Conservation (phyloP, 192 early-diverging fungal species). For the Coemansia sp. region DNA sequence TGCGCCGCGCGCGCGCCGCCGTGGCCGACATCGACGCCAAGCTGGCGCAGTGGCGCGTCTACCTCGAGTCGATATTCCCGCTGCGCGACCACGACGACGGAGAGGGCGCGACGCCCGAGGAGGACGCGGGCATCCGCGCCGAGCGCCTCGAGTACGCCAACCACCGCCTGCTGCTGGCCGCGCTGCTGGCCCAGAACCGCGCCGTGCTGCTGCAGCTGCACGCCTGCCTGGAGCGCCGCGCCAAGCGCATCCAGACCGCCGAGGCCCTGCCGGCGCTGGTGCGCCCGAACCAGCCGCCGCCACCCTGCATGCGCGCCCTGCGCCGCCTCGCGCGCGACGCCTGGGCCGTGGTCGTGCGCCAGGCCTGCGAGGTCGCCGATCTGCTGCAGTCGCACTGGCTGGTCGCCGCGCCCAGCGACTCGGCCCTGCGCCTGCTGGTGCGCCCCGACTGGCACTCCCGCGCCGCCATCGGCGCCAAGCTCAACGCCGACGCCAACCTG, state of each 20-base stretch:
- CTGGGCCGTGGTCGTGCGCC: slow-evolving; percentile 49
- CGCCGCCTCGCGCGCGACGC: slow-evolving; percentile 44
- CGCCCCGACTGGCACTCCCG: slow-evolving; percentile 52
- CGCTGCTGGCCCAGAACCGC: slow-evolving; percentile 49
- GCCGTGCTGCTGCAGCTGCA: slow-evolving; percentile 56
- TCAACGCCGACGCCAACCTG: slow-evolving; percentile 52
- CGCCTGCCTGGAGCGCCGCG: slow-evolving; percentile 54
- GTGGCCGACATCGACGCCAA: slow-evolving; percentile 52
- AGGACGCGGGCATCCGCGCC: slow-evolving; percentile 35
- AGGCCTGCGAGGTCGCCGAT: slow-evolving; percentile 54
- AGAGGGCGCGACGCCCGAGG: slow-evolving; percentile 30
- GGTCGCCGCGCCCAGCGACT: slow-evolving; percentile 33
- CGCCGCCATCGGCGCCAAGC: slow-evolving; percentile 48
- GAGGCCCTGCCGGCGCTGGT: neutral
- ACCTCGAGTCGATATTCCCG: slow-evolving; percentile 55
- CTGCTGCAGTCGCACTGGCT: slow-evolving; percentile 57
- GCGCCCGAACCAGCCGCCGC: slow-evolving; percentile 46
- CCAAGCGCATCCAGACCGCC: neutral
- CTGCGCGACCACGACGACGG: slow-evolving; percentile 55
- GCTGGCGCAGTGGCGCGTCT: slow-evolving; percentile 57
- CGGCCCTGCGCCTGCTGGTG: slow-evolving; percentile 35
- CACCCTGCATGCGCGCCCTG: slow-evolving; percentile 41
- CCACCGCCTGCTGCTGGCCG: slow-evolving; percentile 51
- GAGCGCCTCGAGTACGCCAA: slow-evolving; percentile 57
- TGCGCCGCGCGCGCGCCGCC: slow-evolving; percentile 47